Percentiles rank a stretch among this genome's conserved stretches.
Conservation (phyloP, 2,329 filamentous ascomycete species). For the Colletotrichum gloeosporioides region DNA sequence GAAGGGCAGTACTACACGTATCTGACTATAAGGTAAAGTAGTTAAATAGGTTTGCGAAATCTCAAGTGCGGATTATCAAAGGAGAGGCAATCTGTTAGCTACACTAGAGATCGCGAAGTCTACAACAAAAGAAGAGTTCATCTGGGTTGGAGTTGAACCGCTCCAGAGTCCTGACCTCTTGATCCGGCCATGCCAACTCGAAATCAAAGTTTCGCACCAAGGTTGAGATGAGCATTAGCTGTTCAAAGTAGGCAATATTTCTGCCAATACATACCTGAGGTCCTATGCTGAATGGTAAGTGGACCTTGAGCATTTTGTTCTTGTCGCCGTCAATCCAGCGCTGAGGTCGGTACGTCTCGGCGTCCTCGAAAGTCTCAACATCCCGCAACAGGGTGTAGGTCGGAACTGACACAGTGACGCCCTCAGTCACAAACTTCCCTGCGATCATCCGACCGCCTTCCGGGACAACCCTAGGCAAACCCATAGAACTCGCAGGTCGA, state of each 20-base stretch:
- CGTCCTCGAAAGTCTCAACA: neutral
- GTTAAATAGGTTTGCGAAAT: neutral
- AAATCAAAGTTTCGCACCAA: neutral
- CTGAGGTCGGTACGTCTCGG: neutral
- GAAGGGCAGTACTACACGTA: neutral
- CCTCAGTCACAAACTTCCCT: neutral
- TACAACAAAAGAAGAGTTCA: neutral
- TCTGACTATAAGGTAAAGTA: neutral
- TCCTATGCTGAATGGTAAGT: neutral
- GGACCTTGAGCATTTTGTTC: neutral
- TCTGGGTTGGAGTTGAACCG: neutral
- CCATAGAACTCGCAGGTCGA: neutral
- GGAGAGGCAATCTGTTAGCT: fast-evolving
- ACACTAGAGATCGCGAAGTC: neutral
- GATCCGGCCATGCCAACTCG: neutral
- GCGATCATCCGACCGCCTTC: neutral
- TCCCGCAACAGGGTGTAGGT: neutral
- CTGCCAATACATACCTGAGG: neutral
- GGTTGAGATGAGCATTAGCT: neutral
- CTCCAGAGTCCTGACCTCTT: neutral
- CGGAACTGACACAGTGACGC: neutral
- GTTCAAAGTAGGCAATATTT: neutral
- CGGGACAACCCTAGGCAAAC: neutral
- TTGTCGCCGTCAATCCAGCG: neutral
- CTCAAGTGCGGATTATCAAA: fast-evolving